Base-by-base conservation (phyloP, 345 rosid species). In the Cardamine occulta region DNA sequence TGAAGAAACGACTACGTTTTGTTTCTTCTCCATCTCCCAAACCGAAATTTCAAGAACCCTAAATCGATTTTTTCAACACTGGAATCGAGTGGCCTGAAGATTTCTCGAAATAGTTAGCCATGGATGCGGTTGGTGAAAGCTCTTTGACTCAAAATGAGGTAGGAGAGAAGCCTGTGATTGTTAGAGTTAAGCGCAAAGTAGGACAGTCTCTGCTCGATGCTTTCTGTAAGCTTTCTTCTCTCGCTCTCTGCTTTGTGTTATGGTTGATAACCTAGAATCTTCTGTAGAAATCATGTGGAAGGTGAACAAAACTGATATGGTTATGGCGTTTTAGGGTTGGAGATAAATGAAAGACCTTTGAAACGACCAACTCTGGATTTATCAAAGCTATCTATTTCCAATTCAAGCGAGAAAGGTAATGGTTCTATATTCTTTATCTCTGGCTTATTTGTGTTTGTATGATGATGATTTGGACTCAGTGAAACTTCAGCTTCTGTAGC, bases 261-360 rank as follows among this genome's bases (percentile, higher is more conserved):
- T 47, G 23, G 3, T 47, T 47, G 17, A 14, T 47, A n/a, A 8
- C 52, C 19, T 57, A 56, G 44, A 11, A 39, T 14, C 17, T 53
- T 65, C 13, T 44, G 21, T 63, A 7, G n/a, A 13, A 19, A 9
- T 32, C 4, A 6, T 24, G n/a, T 17, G 21, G 37, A 69, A 37
- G 8, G 54, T 0, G 39, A 60, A 14, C 4, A 31, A 31, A 42
- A 29, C 10, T 76, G 52, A 42, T 54, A 35, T 19, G 26, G 23
- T 39, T 14, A 29, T 70, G 48, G 74, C 18, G 45, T 72, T 29
- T 71, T 15, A 93, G 92, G 92, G 93, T 84, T 93, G 61, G 97
- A 93, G 85, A 88, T 91, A 73, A 87, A 86, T 55, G 97, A 91
- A 83, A 85, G 89, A 69, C 91, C 95, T 9, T 48, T 66, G 26